Evolutionary conservation across 108 stramenopile species (phyloP).

Genomic region (Mediolabrus comicus): DNA sequence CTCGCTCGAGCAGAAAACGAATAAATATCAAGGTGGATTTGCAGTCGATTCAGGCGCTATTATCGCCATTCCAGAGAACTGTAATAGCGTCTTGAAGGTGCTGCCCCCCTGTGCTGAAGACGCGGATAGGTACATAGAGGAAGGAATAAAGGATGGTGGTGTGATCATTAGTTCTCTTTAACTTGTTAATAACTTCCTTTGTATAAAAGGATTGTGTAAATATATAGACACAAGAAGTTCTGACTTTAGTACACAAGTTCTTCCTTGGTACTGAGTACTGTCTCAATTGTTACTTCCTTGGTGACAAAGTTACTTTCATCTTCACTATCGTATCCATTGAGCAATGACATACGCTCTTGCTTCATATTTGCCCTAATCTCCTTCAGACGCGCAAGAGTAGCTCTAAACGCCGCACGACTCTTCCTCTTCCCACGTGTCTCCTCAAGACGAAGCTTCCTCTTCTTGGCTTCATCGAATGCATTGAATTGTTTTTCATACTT

Average conservation of each 20-base stretch:
- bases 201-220: no score
- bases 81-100: conserved; percentile 20
- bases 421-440: conserved; percentile 87
- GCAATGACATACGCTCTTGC: conserved; percentile 62
- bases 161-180: not conserved
- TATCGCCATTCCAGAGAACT: conserved; percentile 35
- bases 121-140: not conserved
- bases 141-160: not conserved
- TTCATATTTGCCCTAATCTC: conserved; percentile 63
- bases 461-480: conserved; percentile 90
- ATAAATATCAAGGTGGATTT: conserved; percentile 79
- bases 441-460: conserved; percentile 70
- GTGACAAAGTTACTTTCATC: conserved; percentile 73
- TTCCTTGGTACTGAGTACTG: conserved; percentile 80
- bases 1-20: conserved; percentile 57
- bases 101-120: conserved; percentile 1
- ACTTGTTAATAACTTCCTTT: no score
- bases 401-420: conserved; percentile 65
- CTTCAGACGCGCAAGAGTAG: conserved; percentile 57
- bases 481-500: conserved; percentile 98
- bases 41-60: conserved; percentile 16
- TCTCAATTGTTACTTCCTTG: conserved; percentile 72
- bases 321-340: conserved; percentile 83
- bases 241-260: conserved; percentile 65
- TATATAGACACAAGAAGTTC: not conserved